These are phyloP conservation scores for Aureobasidium sp. DNA, from an alignment of 2,329 filamentous ascomycete species.

Conservation along the genomic window DNA sequence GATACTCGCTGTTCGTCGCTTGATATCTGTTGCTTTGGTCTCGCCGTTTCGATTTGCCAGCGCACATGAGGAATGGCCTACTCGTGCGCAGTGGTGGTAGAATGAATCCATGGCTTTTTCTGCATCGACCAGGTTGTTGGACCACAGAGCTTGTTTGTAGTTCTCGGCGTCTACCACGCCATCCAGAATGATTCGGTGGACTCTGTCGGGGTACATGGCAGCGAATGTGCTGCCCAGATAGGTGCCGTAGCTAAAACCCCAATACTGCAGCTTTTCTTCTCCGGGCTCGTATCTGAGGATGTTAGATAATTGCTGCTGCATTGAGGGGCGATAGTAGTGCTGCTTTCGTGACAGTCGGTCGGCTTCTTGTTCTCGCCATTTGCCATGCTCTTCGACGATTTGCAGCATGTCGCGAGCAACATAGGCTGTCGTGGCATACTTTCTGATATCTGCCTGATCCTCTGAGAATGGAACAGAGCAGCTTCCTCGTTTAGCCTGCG, in stretches of 20 bases:
- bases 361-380: conserved; percentile 15
- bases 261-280: conserved; percentile 24
- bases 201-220: conserved; percentile 36
- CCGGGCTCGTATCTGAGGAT: neutral
- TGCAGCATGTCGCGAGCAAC: conserved; percentile 42
- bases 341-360: conserved; percentile 18
- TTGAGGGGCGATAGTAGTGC: neutral
- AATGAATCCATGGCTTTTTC: conserved; percentile 42
- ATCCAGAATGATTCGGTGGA: conserved; percentile 37
- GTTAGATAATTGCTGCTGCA: neutral
- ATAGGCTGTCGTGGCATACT: conserved; percentile 37
- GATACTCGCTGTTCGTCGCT: no score
- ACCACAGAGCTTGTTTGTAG: conserved; percentile 43
- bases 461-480: conserved; percentile 15
- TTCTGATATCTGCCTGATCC: conserved; percentile 24
- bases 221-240: conserved; percentile 41
- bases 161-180: conserved; percentile 38
- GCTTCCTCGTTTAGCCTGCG: conserved; percentile 27
- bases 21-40: no score
- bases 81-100: conserved; percentile 21
- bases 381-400: conserved; percentile 35
- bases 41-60: no score
- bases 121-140: conserved; percentile 42
- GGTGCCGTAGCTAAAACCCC: conserved; percentile 41
- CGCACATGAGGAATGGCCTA: no score